Conservation (phyloP, 2,329 filamentous ascomycete genomes). For the Dendrostoma leiphaemia region DNA sequence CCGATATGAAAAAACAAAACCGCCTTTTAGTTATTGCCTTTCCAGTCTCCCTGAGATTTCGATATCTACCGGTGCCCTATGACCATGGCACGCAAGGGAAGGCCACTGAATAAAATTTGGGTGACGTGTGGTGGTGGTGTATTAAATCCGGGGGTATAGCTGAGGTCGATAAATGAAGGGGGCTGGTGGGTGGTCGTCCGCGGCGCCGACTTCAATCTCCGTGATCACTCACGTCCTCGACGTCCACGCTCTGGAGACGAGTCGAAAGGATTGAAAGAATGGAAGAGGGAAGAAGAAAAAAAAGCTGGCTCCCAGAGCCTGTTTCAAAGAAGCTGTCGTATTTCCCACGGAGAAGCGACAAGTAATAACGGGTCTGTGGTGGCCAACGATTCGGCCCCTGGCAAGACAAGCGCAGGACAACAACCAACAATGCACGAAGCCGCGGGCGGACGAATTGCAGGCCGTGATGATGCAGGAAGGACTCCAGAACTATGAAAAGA, state of each 20-base stretch:
- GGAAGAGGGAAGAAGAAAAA: neutral
- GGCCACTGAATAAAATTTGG: neutral
- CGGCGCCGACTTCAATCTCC: neutral
- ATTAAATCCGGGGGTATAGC: slow-evolving; percentile 1
- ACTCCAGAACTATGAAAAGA: slow-evolving; percentile 2
- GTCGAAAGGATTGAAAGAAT: neutral
- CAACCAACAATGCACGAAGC: neutral
- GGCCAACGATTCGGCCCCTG: neutral
- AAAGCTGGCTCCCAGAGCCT: slow-evolving; percentile 15
- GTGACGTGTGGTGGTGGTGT: neutral
- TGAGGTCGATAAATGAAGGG: slow-evolving; percentile 10
- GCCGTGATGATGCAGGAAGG: neutral
- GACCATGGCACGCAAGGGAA: neutral
- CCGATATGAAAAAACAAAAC: neutral
- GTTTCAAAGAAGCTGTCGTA: neutral
- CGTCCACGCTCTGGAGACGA: neutral
- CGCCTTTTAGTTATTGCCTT: too few relatives aligned
- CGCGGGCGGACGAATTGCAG: slow-evolving; percentile 8
- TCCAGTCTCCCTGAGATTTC: too few relatives aligned
- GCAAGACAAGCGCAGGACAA: neutral
- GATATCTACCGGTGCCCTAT: neutral
- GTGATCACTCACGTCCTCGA: neutral
- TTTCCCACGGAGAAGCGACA: neutral
- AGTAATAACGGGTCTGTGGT: neutral
- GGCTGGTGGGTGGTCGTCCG: slow-evolving; percentile 6